A percentile compares a stretch with the other conserved stretches of the same genome.
Evolutionary conservation across 257 asterid genomes (phyloP).

Genomic region (Petunia axillaris): DNA sequence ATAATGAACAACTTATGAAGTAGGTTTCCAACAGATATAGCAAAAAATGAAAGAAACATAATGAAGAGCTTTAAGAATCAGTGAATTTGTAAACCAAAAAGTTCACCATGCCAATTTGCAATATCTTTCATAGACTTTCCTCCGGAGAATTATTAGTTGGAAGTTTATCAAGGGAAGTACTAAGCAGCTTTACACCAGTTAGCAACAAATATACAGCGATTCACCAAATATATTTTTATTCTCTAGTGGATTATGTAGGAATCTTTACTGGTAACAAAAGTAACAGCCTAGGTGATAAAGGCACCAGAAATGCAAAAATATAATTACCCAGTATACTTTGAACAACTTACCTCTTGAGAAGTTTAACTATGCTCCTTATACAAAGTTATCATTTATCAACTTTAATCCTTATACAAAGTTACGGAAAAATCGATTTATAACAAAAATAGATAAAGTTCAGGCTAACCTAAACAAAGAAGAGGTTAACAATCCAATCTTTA

Average conservation of each 20-base stretch:
- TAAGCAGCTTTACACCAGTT: slow-evolving; percentile 19
- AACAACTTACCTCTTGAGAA: slow-evolving; percentile 25
- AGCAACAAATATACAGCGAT: neutral
- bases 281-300: neutral
- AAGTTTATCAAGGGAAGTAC: neutral
- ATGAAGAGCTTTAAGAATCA: neutral
- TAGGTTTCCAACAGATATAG: neutral
- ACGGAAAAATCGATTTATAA: too few relatives aligned
- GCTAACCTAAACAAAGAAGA: too few relatives aligned
- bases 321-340: neutral
- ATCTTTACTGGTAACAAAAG: neutral
- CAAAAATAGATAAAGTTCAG: too few relatives aligned
- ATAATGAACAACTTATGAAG: slow-evolving; percentile 7
- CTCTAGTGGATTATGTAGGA: neutral
- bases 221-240: neutral
- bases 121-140: neutral
- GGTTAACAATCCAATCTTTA: too few relatives aligned
- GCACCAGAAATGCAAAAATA: neutral
- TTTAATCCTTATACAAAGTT: too few relatives aligned
- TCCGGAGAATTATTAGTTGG: neutral
- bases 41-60: neutral
- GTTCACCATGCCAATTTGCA: neutral
- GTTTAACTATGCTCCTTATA: neutral
- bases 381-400: too few relatives aligned
- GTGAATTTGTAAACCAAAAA: neutral